Evolutionary conservation across 148 eudicot genomes (phyloP).

Genomic region (Diospyros kaki): DNA sequence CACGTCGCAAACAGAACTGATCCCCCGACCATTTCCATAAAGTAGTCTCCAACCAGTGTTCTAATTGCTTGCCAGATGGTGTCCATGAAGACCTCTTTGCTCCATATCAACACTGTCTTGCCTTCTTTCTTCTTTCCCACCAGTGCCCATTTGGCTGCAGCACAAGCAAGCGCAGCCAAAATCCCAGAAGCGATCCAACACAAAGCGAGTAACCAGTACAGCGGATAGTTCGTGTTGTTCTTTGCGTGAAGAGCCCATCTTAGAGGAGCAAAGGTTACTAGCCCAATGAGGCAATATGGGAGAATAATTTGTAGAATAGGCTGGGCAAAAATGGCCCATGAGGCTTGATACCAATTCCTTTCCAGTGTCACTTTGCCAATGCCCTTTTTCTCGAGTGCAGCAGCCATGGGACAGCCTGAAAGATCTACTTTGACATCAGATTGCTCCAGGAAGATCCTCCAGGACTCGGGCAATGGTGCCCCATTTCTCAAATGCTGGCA

Average conservation of each 20-base stretch:
- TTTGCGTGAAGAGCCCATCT: conserved; percentile 23
- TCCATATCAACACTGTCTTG: conserved; percentile 29
- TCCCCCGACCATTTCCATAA: conserved; percentile 37
- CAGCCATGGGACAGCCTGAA: conserved; percentile 46
- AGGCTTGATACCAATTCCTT: conserved; percentile 32
- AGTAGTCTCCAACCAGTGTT: conserved; percentile 40
- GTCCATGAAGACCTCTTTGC: conserved; percentile 31
- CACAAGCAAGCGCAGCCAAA: conserved; percentile 28
- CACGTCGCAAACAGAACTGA: conserved; percentile 28
- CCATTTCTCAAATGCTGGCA: conserved; percentile 49
- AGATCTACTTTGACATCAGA: conserved; percentile 51
- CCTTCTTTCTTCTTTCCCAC: conserved; percentile 40
- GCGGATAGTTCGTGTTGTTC: conserved; percentile 4
- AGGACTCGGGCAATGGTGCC: conserved; percentile 41
- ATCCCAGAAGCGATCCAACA: conserved; percentile 35
- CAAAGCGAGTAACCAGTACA: conserved; percentile 29
- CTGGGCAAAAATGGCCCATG: conserved; percentile 31
- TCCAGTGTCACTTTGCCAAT: conserved; percentile 20
- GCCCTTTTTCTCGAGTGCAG: conserved; percentile 19
- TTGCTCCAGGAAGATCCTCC: conserved; percentile 46
- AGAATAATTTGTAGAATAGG: conserved; percentile 29
- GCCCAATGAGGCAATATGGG: conserved; percentile 33
- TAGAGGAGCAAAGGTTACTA: conserved; percentile 27
- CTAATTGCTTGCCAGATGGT: conserved; percentile 48
- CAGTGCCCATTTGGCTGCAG: conserved; percentile 31